phyloP scores from a whole-genome alignment of 2,329 filamentous ascomycete species.

The Ophiostoma perfectum region DNA sequence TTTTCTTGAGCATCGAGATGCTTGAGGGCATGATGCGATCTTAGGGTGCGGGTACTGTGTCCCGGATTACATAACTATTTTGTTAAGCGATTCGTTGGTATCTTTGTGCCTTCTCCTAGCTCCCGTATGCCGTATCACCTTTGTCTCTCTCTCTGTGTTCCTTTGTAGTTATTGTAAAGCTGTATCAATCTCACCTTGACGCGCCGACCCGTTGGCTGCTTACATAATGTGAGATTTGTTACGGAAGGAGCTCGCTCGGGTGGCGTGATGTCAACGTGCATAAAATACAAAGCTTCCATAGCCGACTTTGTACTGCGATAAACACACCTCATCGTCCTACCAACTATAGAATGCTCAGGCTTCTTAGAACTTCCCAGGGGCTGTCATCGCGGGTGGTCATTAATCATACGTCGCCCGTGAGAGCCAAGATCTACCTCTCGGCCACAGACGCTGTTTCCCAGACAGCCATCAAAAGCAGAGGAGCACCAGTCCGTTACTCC shows the following conservation, averaged over 20 bases:
- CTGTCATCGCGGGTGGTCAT: neutral
- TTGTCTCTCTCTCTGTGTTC: neutral
- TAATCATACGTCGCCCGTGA: neutral
- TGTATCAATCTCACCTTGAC: no score
- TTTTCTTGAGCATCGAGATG: neutral
- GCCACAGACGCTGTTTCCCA: neutral
- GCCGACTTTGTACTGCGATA: no score
- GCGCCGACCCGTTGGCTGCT: neutral
- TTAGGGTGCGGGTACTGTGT: no score
- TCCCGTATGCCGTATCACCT: no score
- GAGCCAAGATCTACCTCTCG: neutral
- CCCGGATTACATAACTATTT: no score
- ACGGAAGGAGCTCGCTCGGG: neutral
- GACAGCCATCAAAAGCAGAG: neutral
- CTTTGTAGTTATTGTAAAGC: neutral
- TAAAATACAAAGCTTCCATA: neutral
- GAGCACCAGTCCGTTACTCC: neutral
- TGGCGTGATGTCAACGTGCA: conserved; percentile 5
- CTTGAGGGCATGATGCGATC: no score
- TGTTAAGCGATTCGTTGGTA: no score
- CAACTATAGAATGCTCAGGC: neutral
- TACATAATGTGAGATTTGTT: neutral
- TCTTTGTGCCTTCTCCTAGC: no score
- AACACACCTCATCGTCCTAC: neutral
- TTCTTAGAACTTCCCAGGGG: neutral